A percentile compares a stretch with the other conserved stretches of the same genome.
These are phyloP conservation scores for Aspergillus amoenus DNA, from an alignment of 2,329 filamentous ascomycete species.

Conservation along the genomic window DNA sequence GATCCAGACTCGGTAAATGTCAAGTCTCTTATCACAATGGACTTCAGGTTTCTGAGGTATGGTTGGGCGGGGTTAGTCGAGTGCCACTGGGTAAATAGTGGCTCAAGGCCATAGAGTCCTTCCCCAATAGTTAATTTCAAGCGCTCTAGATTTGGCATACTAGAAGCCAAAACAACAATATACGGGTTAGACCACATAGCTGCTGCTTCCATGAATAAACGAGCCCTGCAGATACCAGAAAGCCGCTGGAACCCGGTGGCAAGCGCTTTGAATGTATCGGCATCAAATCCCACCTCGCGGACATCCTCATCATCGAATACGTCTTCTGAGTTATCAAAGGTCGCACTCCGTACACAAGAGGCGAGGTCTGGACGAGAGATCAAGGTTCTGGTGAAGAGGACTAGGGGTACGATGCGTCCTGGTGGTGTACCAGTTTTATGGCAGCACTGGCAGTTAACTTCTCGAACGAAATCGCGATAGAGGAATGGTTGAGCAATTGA, in stretches of 20 bases:
- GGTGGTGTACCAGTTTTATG: not conserved
- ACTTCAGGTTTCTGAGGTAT: conserved; percentile 1
- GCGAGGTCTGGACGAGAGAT: conserved; percentile 9
- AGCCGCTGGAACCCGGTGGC: not conserved
- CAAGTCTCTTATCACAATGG: not conserved
- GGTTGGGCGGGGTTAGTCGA: not conserved
- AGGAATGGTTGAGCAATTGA: conserved; percentile 5
- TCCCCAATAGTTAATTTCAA: not conserved
- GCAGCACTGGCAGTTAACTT: not conserved
- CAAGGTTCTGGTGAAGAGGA: conserved; percentile 6
- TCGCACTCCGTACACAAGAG: not conserved
- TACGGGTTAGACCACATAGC: not conserved
- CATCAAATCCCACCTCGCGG: not conserved
- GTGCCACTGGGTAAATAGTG: not conserved
- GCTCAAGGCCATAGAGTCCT: not conserved
- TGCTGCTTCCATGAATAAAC: not conserved
- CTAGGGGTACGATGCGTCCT: not conserved
- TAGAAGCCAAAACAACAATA: not conserved
- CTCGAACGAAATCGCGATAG: not conserved
- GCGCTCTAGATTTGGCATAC: not conserved
- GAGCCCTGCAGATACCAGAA: not conserved
- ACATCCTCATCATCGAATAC: not conserved
- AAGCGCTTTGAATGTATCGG: not conserved
- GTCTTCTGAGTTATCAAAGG: not conserved
- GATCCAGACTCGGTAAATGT: not conserved